A percentile compares a stretch with the other conserved stretches of the same genome.
These are phyloP conservation scores for Chalara sp. DNA, from an alignment of 2,329 filamentous ascomycete genomes.

Conservation along the genomic window DNA sequence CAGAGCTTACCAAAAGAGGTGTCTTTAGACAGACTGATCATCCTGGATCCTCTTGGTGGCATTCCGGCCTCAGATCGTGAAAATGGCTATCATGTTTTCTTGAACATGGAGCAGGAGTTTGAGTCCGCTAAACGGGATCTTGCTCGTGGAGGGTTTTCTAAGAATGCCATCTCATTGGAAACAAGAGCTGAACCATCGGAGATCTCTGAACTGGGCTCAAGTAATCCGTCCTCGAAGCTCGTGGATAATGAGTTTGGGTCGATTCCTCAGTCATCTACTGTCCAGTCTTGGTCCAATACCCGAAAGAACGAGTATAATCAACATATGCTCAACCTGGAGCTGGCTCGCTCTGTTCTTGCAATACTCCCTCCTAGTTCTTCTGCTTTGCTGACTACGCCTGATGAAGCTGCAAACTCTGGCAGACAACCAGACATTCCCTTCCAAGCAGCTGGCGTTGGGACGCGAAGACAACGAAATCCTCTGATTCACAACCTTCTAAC, in stretches of 20 bases:
- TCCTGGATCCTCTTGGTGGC: slow-evolving; percentile 81
- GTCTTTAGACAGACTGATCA: slow-evolving; percentile 75
- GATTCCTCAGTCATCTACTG: not conserved
- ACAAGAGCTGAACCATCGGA: not conserved
- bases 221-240: slow-evolving; percentile 39
- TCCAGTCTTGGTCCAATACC: not conserved
- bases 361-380: slow-evolving; percentile 80
- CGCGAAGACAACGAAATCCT: slow-evolving; percentile 62
- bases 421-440: slow-evolving; percentile 25
- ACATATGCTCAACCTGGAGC: slow-evolving; percentile 65
- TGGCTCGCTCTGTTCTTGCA: slow-evolving; percentile 64
- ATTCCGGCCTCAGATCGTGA: slow-evolving; percentile 61
- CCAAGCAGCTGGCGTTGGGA: slow-evolving; percentile 35
- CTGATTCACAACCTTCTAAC: slow-evolving; percentile 94
- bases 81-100: slow-evolving; percentile 69
- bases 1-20: slow-evolving; percentile 42
- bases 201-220: slow-evolving; percentile 22
- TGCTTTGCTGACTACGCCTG: slow-evolving; percentile 79
- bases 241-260: slow-evolving; percentile 23
- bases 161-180: not conserved
- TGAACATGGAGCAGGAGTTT: slow-evolving; percentile 92
- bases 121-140: slow-evolving; percentile 60
- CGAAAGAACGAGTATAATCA: slow-evolving; percentile 22
- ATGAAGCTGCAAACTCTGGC: slow-evolving; percentile 59
- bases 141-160: not conserved